Evolutionary conservation across 2,329 filamentous ascomycete species (phyloP).

Genomic region (Trichoderma oligosporum): DNA sequence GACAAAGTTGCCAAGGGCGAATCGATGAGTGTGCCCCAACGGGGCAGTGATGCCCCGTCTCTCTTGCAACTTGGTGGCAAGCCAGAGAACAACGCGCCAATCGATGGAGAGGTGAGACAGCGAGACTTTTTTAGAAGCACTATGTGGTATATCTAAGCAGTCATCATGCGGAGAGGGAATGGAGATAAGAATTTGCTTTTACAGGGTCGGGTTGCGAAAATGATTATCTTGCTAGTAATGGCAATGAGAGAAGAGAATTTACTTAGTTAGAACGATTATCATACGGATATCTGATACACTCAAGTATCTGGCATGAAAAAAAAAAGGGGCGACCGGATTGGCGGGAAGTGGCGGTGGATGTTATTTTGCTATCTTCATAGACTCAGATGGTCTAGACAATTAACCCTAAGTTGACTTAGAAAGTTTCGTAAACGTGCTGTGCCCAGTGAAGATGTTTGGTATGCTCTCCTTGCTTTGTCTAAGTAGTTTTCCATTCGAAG

Average conservation of each 20-base stretch:
- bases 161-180: not conserved
- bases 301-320: constrained; percentile 16
- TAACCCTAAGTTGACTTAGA: not conserved
- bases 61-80: constrained; percentile 33
- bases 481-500: no score
- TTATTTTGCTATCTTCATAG: constrained; percentile 22
- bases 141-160: constrained; percentile 44
- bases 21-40: constrained; percentile 23
- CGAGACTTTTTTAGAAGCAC: constrained; percentile 37
- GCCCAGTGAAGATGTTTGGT: no score
- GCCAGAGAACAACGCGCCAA: constrained; percentile 23
- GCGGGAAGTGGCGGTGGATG: constrained; percentile 35
- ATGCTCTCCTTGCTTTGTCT: no score
- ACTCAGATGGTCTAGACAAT: constrained; percentile 7
- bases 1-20: constrained; percentile 41
- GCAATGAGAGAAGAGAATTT: not conserved
- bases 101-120: constrained; percentile 32
- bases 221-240: not conserved
- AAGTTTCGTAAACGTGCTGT: not conserved
- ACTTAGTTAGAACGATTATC: not conserved
- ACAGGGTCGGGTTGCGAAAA: not conserved
- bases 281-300: not conserved
- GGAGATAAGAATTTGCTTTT: not conserved
- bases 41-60: constrained; percentile 28
- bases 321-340: constrained; percentile 37